phyloP scores from a whole-genome alignment of 2,329 filamentous ascomycete genomes.

The Cladosporium velox region DNA sequence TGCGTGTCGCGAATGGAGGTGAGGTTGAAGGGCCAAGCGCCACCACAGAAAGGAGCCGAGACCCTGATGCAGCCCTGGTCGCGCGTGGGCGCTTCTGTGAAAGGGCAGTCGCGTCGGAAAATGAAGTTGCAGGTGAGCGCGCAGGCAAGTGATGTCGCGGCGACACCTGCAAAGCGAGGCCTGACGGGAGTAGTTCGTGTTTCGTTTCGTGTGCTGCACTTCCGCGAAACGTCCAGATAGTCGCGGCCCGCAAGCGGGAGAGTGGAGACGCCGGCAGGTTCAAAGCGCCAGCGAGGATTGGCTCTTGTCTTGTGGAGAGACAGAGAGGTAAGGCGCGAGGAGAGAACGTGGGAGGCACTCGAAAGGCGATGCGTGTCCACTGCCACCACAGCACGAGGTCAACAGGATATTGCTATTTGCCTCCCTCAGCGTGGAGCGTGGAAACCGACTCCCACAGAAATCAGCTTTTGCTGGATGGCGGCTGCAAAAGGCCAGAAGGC shows the following conservation, averaged over 20 bases:
- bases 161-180: conserved; percentile 20
- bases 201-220: conserved; percentile 11
- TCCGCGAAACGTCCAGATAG: conserved; percentile 13
- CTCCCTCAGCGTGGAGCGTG: neutral
- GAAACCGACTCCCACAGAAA: neutral
- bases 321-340: conserved; percentile 13
- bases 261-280: neutral
- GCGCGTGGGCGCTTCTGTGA: conserved; percentile 2
- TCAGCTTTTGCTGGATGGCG: neutral
- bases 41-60: conserved; percentile 20
- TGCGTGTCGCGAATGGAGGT: conserved; percentile 17
- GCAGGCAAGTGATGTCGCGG: conserved; percentile 2
- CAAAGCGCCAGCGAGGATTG: conserved; percentile 4
- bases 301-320: conserved; percentile 12
- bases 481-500: conserved; percentile 8
- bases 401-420: neutral
- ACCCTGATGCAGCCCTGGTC: conserved; percentile 12
- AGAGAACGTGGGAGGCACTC: conserved; percentile 7
- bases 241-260: neutral
- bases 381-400: neutral
- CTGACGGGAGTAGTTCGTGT: conserved; percentile 3
- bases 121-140: conserved; percentile 7
- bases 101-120: neutral
- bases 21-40: conserved; percentile 15
- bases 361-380: conserved; percentile 14